These are phyloP conservation scores for Starmerella apis DNA, from an alignment of 805 yeast genomes.

Conservation along the genomic window DNA sequence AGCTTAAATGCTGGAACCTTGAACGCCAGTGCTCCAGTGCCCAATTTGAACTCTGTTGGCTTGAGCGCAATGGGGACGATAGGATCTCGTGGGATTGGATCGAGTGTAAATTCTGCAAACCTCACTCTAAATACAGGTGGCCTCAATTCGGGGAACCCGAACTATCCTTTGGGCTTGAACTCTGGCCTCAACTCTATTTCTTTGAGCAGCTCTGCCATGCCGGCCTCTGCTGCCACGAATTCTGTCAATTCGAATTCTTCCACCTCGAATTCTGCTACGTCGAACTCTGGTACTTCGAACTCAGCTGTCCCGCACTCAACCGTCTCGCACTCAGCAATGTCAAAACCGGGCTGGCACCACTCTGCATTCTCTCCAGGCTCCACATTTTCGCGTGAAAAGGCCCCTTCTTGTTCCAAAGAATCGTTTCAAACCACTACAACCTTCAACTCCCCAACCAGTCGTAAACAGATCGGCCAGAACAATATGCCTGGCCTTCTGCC, in stretches of 20 bases:
- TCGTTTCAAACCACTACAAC: background rate
- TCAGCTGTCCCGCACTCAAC: no score
- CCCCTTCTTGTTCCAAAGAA: no score
- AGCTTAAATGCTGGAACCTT: background rate
- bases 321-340: background rate
- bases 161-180: background rate
- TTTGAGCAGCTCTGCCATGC: background rate
- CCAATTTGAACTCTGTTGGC: background rate
- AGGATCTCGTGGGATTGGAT: no score
- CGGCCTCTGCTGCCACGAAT: no score
- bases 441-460: background rate
- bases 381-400: background rate
- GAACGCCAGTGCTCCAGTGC: background rate
- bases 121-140: background rate
- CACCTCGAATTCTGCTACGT: no score
- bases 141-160: background rate
- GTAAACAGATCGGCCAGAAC: background rate
- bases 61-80: no score
- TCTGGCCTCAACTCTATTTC: background rate
- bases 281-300: no score
- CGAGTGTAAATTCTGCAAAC: background rate
- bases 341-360: background rate
- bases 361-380: background rate
- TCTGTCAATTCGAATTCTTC: no score
- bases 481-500: slow-evolving; percentile 9